Base-by-base conservation (phyloP, 331 rosid species). In the Stylosanthes scabra region DNA sequence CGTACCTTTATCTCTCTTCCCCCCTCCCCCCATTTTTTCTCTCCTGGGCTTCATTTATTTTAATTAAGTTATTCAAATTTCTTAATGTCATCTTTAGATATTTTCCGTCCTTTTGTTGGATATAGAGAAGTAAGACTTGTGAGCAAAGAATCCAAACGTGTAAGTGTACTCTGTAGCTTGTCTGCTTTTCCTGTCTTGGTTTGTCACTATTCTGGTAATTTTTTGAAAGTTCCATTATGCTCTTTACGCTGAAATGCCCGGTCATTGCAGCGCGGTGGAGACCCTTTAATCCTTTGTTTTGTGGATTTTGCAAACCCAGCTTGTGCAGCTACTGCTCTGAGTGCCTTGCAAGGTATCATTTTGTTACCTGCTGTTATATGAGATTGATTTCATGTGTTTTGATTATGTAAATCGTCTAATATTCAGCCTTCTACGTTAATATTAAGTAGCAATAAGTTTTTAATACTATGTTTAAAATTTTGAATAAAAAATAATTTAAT, bases 91-190 rank as follows among this genome's bases (percentile, higher is more conserved):
- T 42, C 8, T 70, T 50, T 62, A 93, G 97, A 89, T 88, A 93
- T 93, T 69, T 93, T 93, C 67, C 97, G 94, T 42, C 98, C 98
- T 66, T 93, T 93, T 86, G 96, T 91, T 59, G 97, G 98, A 70
- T 93, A 93, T 72, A 91, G 90, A 86, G 96, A 89, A 85, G 91
- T 91, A 75, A 93, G 98, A 76, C 96, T 93, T 50, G 97, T 91
- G 68, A 86, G 74, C 82, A 93, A 93, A 79, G 98, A 89, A 73
- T 86, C 97, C 66, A 86, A 89, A 82, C 91, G 79, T 40, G 98
- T 91, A 83, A 86, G 96, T 85, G 41, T 57, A 25, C 41, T 34
- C 11, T 16, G 11, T 46, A 71, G 37, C 59, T 76, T 85, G 64
- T 68, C 31, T 78, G 70, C 46, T 41, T 74, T 57, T 58, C 34